These are phyloP conservation scores for Phanerochaete sordida DNA, from an alignment of 768 basidiomycete genomes.

Conservation along the genomic window DNA sequence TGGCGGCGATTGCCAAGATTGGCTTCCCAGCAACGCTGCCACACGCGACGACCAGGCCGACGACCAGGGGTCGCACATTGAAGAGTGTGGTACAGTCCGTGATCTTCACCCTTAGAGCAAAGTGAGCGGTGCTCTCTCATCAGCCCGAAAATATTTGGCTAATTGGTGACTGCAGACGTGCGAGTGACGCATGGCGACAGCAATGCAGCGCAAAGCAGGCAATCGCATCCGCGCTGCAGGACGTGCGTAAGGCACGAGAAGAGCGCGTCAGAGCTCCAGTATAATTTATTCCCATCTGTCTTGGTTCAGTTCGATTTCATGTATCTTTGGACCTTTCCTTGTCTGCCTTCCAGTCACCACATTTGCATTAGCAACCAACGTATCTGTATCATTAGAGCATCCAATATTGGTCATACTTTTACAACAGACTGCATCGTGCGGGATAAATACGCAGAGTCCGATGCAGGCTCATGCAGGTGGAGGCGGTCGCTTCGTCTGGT, in stretches of 20 bases:
- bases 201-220: constrained; percentile 59
- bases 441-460: neutral
- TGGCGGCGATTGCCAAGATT: constrained; percentile 72
- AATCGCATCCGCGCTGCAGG: constrained; percentile 63
- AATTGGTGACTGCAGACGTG: constrained; percentile 39
- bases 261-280: neutral
- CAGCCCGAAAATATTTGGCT: neutral
- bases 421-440: neutral
- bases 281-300: neutral
- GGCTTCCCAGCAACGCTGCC: constrained; percentile 56
- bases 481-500: constrained; percentile 7
- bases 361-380: neutral
- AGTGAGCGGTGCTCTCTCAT: constrained; percentile 39
- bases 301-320: neutral
- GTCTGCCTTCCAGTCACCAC: neutral
- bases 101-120: constrained; percentile 61
- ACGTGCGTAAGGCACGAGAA: constrained; percentile 45
- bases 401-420: neutral
- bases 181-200: constrained; percentile 61
- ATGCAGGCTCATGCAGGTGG: neutral
- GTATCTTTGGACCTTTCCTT: neutral
- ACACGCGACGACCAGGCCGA: constrained; percentile 15
- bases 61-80: constrained; percentile 45
- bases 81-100: constrained; percentile 55
- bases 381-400: constrained; percentile 2